phyloP scores from a whole-genome alignment of 1,284 basidiomycete genomes.

The Garcileccinum viscosum region DNA sequence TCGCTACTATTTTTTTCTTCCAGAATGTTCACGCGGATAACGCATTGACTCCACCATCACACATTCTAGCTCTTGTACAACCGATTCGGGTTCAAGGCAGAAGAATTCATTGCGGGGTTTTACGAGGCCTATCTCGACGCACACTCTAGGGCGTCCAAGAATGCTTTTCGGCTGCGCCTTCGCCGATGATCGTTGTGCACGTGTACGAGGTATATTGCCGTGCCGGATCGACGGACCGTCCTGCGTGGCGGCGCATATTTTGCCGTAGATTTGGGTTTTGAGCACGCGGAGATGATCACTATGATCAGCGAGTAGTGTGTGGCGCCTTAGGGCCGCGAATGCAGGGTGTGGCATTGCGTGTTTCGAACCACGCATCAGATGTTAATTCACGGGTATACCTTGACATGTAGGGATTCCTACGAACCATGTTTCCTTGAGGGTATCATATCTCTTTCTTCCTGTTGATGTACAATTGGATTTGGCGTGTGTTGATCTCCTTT shows the following conservation, averaged over 20 bases:
- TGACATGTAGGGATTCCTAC: background rate
- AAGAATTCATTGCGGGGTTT: conserved; percentile 80
- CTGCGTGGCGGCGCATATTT: background rate
- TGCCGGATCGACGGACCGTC: background rate
- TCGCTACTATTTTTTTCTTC: conserved; percentile 11
- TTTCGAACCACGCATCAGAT: background rate
- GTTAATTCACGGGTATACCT: background rate
- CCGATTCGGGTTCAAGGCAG: conserved; percentile 83
- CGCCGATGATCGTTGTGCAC: conserved; percentile 30
- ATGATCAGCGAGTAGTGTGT: background rate
- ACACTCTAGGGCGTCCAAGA: conserved; percentile 72
- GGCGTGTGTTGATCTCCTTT: background rate
- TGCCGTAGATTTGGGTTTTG: conserved; percentile 2
- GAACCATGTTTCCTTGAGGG: background rate
- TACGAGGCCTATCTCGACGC: conserved; percentile 76
- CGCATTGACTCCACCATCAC: background rate
- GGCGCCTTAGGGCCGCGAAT: background rate
- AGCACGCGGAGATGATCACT: background rate
- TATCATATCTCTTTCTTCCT: background rate
- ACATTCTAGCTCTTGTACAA: conserved; percentile 71
- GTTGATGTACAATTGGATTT: background rate
- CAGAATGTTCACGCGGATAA: background rate
- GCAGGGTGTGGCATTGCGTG: background rate
- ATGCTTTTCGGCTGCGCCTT: conserved; percentile 72
- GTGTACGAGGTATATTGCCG: background rate